phyloP scores from a whole-genome alignment of 73 alveolate species.

The Tetrahymena malaccensis region DNA sequence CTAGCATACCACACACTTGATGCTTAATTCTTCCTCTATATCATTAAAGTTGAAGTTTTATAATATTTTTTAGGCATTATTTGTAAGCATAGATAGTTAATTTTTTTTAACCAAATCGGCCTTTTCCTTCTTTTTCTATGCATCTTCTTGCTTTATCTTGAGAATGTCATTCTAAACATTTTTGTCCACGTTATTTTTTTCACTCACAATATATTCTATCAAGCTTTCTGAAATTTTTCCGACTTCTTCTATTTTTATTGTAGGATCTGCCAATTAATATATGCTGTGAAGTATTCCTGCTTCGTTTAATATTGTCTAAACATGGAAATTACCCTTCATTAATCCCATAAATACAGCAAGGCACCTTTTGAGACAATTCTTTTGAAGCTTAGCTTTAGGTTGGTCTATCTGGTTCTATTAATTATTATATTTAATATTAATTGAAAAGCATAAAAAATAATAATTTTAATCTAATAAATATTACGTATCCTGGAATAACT shows the following conservation, averaged over 20 bases:
- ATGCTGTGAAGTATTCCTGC: neutral
- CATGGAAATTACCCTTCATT: neutral
- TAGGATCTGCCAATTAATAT: neutral
- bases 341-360: neutral
- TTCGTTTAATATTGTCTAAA: neutral
- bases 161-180: neutral
- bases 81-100: neutral
- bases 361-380: neutral
- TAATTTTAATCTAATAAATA: neutral
- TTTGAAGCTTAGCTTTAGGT: neutral
- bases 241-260: neutral
- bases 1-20: constrained; percentile 52
- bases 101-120: neutral
- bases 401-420: neutral
- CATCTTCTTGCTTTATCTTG: neutral
- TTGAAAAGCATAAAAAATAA: neutral
- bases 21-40: constrained; percentile 44
- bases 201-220: neutral
- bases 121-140: neutral
- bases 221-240: neutral
- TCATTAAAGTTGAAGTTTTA: neutral
- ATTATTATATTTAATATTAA: too few relatives aligned
- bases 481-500: neutral
- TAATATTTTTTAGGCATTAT: neutral
- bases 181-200: neutral